A percentile compares a stretch with the other conserved stretches of the same genome.
These are phyloP conservation scores for Xerocomellus amylosporus DNA, from an alignment of 768 basidiomycete species.

Conservation along the genomic window DNA sequence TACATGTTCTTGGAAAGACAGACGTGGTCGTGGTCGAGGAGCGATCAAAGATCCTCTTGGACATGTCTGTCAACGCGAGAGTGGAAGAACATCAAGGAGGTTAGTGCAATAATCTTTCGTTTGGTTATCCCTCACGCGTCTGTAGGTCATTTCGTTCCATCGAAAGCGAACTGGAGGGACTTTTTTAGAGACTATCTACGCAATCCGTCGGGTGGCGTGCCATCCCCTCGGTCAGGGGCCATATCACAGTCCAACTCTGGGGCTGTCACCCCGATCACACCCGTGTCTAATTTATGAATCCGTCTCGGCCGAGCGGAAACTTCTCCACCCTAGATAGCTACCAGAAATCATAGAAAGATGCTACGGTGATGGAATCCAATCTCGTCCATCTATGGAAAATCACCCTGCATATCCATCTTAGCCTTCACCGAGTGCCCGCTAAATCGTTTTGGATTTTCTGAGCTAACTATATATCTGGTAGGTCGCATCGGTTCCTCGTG, in stretches of 20 bases:
- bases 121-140: neutral
- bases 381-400: neutral
- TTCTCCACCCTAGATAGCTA: slow-evolving; percentile 5
- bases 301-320: neutral
- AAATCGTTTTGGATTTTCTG: neutral
- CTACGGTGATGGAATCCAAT: neutral
- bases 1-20: slow-evolving; percentile 75
- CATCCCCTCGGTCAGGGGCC: slow-evolving; percentile 40
- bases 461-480: neutral
- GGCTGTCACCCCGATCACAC: slow-evolving; percentile 41
- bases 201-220: slow-evolving; percentile 46
- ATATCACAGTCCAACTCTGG: slow-evolving; percentile 45
- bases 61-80: slow-evolving; percentile 52
- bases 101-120: slow-evolving; percentile 34
- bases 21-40: slow-evolving; percentile 75
- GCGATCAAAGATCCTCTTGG: slow-evolving; percentile 56
- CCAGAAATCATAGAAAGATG: neutral
- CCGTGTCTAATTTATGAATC: slow-evolving; percentile 6
- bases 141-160: slow-evolving; percentile 81
- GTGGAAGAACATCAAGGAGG: slow-evolving; percentile 75
- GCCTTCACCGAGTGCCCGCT: neutral
- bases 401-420: neutral
- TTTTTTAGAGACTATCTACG: slow-evolving; percentile 69
- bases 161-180: slow-evolving; percentile 69
- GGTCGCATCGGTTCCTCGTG: neutral